Conservation (phyloP, 192 early-diverging fungal species). For the Dimargaris verticillata region DNA sequence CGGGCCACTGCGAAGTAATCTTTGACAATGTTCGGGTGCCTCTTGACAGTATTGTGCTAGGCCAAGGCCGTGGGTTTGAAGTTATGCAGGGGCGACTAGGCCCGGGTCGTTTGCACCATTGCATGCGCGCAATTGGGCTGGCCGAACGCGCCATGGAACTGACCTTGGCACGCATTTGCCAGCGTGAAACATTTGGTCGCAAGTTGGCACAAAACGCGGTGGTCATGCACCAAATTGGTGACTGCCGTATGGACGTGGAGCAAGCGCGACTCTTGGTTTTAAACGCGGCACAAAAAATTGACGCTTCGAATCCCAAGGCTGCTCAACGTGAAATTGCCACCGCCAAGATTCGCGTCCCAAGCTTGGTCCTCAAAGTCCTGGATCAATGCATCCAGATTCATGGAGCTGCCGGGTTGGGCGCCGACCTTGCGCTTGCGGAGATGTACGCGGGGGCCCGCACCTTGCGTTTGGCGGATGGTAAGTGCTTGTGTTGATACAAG, state of each 20-base stretch:
- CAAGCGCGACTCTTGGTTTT: slow-evolving; percentile 84
- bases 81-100: slow-evolving; percentile 93
- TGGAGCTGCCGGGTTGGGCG: slow-evolving; percentile 81
- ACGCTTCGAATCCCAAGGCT: slow-evolving; percentile 67
- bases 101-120: slow-evolving; percentile 96
- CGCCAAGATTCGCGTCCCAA: slow-evolving; percentile 87
- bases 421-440: slow-evolving; percentile 68
- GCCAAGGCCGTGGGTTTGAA: slow-evolving; percentile 96
- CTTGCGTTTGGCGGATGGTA: slow-evolving; percentile 80
- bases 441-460: slow-evolving; percentile 69
- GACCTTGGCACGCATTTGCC: slow-evolving; percentile 67
- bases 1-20: slow-evolving; percentile 88
- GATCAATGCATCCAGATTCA: slow-evolving; percentile 88
- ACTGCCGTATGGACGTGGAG: slow-evolving; percentile 81
- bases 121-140: slow-evolving; percentile 88
- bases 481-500: slow-evolving; percentile 14
- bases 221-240: slow-evolving; percentile 61
- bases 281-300: slow-evolving; percentile 80
- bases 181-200: slow-evolving; percentile 79
- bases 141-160: slow-evolving; percentile 81
- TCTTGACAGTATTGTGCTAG: slow-evolving; percentile 70
- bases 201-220: slow-evolving; percentile 69
- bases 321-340: slow-evolving; percentile 92
- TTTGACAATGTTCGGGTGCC: slow-evolving; percentile 85
- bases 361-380: slow-evolving; percentile 51